Conservation (phyloP, 139 green algal species). For the Micractinium sp. region DNA sequence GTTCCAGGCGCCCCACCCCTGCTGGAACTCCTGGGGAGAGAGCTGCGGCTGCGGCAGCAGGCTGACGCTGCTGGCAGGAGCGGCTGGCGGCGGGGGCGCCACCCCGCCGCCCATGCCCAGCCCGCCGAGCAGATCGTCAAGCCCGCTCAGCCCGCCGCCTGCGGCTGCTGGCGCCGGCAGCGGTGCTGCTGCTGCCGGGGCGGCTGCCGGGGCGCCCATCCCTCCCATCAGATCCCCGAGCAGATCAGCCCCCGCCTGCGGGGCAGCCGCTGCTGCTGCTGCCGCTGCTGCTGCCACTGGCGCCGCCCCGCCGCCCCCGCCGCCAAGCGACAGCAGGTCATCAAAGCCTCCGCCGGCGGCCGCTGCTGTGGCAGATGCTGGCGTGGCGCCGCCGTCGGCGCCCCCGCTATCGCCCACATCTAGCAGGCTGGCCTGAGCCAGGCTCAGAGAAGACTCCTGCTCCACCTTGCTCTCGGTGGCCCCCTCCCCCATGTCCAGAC, state of each 20-base stretch:
- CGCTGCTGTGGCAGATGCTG: neutral
- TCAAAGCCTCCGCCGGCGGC: neutral
- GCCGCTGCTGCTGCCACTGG: neutral
- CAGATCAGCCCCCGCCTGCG: neutral
- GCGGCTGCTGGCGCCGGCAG: neutral
- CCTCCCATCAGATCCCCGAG: slow-evolving; percentile 26
- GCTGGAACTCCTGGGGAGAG: slow-evolving; percentile 29
- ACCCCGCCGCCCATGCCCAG: neutral
- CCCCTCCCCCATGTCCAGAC: slow-evolving; percentile 2
- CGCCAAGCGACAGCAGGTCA: slow-evolving; percentile 15
- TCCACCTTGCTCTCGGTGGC: neutral
- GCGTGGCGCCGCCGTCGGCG: neutral
- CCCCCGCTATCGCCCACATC: slow-evolving; percentile 22
- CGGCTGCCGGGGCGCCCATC: neutral
- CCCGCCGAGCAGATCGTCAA: slow-evolving; percentile 25
- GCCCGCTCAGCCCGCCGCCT: neutral
- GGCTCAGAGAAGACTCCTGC: neutral
- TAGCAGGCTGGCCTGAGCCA: slow-evolving; percentile 25
- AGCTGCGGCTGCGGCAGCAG: slow-evolving; percentile 15
- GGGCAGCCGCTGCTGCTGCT: neutral
- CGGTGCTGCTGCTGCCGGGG: neutral
- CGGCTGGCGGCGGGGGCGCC: neutral
- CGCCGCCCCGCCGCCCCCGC: neutral
- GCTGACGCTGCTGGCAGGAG: neutral
- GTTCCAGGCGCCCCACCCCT: slow-evolving; percentile 21